Conservation (phyloP, 306 rosid species). For the Urtica urens region DNA sequence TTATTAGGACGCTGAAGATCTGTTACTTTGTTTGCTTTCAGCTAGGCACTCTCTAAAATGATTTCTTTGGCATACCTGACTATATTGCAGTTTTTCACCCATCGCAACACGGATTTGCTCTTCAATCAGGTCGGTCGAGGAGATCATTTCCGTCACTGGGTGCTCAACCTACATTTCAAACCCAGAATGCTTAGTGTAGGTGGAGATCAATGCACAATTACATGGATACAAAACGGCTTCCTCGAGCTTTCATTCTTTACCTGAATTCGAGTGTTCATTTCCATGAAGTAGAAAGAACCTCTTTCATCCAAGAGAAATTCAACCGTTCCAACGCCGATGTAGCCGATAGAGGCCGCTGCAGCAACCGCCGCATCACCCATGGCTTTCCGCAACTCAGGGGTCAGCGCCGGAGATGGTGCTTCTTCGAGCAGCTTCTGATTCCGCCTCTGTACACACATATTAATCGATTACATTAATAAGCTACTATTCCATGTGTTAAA, state of each 20-base stretch:
- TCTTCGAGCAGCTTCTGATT: slow-evolving; percentile 96
- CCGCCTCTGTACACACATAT: slow-evolving; percentile 44
- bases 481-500: background rate
- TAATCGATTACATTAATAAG: background rate
- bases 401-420: slow-evolving; percentile 98
- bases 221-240: background rate
- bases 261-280: slow-evolving; percentile 99
- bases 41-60: background rate
- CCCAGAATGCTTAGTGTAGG: background rate
- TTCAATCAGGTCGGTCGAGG: slow-evolving; percentile 87
- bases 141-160: slow-evolving; percentile 99
- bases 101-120: slow-evolving; percentile 91
- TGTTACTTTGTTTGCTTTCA: background rate
- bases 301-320: slow-evolving; percentile 99
- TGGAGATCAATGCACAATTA: too few relatives aligned
- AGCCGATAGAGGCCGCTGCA: slow-evolving; percentile 97
- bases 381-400: slow-evolving; percentile 85
- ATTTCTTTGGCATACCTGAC: slow-evolving; percentile 43
- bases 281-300: slow-evolving; percentile 98
- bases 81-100: slow-evolving; percentile 77
- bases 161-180: slow-evolving; percentile 70
- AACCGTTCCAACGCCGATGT: slow-evolving; percentile 86
- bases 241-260: slow-evolving; percentile 27
- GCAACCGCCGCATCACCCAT: slow-evolving; percentile 99
- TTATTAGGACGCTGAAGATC: slow-evolving; percentile 10